Evolutionary conservation across 768 basidiomycete genomes (phyloP), one percentile per base, ranked within the genome.

Genomic region (Tylopilus felleus): DNA sequence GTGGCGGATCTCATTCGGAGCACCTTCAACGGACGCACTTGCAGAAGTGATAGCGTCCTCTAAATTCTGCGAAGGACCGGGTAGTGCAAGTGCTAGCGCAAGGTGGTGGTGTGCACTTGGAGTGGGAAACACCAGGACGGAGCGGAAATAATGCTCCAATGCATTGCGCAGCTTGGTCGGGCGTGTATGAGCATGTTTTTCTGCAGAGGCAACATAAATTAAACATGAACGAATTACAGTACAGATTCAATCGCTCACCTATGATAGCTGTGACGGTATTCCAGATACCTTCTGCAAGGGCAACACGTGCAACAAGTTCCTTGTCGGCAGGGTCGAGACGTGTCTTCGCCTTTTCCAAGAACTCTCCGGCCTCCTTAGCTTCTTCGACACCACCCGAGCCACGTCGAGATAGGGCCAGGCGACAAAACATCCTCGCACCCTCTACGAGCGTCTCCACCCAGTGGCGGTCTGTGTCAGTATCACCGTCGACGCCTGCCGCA

Each of bases 401-500:
- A 42, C 46, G n/a, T 61, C 75, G 44, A 66, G 64, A 64, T 66
- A 74, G 36, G 23, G 75, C 76, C 21, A 75, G 66, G 47, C 80
- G 78, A 59, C 85, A 89, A 22, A 97, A 70, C 82, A 96, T 84
- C 49, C 88, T 75, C 1, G 84, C 78, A 3, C 94, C 95, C 45
- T 86, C 82, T 2, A 90, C 77, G 5, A 94, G 75, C 5, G 87
- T 88, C 59, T 86, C 79, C 6, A 95, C 83, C 83, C 92, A 96
- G 35, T 80, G 70, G 13, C 69, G 66, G 65, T 94, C 86, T 0
- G 77, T 77, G 58, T 96, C 93, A 39, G 75, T 73, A 38, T 86
- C 79, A 27, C 62, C 62, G 2, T 72, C 70, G 22, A 77, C 74
- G 59, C 65, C 67, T 7, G 62, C 67, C 64, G 93, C 80, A 52